These are phyloP conservation scores for Arxiozyma heterogenica DNA, from an alignment of 1,139 yeast species.

Conservation along the genomic window DNA sequence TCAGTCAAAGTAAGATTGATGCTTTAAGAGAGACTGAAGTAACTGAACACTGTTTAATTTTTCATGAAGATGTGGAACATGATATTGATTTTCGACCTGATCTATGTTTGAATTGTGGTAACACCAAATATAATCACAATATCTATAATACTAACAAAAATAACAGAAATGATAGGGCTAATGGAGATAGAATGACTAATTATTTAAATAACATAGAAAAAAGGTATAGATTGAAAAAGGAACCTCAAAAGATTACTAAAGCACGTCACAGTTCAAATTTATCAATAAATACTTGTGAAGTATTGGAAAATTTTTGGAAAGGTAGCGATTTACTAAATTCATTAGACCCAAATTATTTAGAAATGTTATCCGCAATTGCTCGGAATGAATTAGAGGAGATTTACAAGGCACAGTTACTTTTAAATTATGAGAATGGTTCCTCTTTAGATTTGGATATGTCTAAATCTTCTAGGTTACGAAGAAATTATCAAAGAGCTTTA, in stretches of 20 bases:
- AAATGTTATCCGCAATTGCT: not conserved
- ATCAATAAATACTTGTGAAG: not conserved
- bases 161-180: too few species aligned
- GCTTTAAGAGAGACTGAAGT: slow-evolving; percentile 19
- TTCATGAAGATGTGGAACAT: slow-evolving; percentile 16
- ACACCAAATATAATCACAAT: not conserved
- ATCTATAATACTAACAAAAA: not conserved
- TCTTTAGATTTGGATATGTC: not conserved
- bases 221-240: not conserved
- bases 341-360: not conserved
- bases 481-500: not conserved
- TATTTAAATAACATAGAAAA: not conserved
- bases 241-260: not conserved
- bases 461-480: not conserved
- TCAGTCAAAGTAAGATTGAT: slow-evolving; percentile 20
- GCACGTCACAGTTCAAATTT: not conserved
- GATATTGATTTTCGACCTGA: slow-evolving; percentile 22
- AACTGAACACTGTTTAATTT: slow-evolving; percentile 26
- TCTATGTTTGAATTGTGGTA: slow-evolving; percentile 21
- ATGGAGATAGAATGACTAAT: not conserved
- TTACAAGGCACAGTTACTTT: not conserved
- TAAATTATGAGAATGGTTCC: not conserved
- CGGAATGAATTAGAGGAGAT: not conserved
- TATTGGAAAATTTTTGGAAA: not conserved
- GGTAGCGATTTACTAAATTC: not conserved